These are phyloP conservation scores for Hemileccinum hortonii DNA, from an alignment of 1,284 basidiomycete species.

Conservation along the genomic window DNA sequence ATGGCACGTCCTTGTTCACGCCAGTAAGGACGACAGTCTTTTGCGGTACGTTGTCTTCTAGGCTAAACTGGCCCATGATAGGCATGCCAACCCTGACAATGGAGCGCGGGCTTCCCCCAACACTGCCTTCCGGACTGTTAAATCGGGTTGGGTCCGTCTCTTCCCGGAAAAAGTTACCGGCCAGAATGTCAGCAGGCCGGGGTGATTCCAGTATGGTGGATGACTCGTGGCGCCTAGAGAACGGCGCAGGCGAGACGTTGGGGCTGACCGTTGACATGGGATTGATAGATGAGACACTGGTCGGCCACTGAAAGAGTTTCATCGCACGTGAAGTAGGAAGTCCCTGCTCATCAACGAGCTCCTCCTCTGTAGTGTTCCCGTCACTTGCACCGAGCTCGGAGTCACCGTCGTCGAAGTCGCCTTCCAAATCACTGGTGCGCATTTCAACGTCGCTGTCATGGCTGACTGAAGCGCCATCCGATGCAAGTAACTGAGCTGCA, in stretches of 20 bases:
- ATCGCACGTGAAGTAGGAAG: slow-evolving; percentile 73
- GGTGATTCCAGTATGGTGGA: slow-evolving; percentile 43
- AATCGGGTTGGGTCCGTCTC: slow-evolving; percentile 39
- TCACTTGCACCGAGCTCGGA: slow-evolving; percentile 41
- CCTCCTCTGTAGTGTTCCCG: slow-evolving; percentile 74
- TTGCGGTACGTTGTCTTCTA: slow-evolving; percentile 34
- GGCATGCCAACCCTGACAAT: slow-evolving; percentile 39
- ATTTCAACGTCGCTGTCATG: slow-evolving; percentile 43
- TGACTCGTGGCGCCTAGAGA: slow-evolving; percentile 34
- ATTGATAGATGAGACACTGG: slow-evolving; percentile 64
- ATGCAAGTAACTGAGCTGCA: slow-evolving; percentile 45
- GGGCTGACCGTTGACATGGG: slow-evolving; percentile 71
- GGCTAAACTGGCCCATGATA: slow-evolving; percentile 54
- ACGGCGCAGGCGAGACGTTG: slow-evolving; percentile 43
- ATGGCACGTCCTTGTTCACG: slow-evolving; percentile 52
- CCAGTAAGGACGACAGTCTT: slow-evolving; percentile 62
- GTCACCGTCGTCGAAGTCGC: slow-evolving; percentile 38
- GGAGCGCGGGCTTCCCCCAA: slow-evolving; percentile 24
- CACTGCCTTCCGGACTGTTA: slow-evolving; percentile 36
- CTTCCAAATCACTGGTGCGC: slow-evolving; percentile 37
- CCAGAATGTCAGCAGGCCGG: slow-evolving; percentile 63
- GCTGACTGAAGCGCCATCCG: slow-evolving; percentile 38
- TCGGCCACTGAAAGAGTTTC: slow-evolving; percentile 65
- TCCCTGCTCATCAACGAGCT: slow-evolving; percentile 68
- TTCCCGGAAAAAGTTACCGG: slow-evolving; percentile 53